These are phyloP conservation scores for Nissolia schottii DNA, from an alignment of 306 rosid species.

Conservation along the genomic window DNA sequence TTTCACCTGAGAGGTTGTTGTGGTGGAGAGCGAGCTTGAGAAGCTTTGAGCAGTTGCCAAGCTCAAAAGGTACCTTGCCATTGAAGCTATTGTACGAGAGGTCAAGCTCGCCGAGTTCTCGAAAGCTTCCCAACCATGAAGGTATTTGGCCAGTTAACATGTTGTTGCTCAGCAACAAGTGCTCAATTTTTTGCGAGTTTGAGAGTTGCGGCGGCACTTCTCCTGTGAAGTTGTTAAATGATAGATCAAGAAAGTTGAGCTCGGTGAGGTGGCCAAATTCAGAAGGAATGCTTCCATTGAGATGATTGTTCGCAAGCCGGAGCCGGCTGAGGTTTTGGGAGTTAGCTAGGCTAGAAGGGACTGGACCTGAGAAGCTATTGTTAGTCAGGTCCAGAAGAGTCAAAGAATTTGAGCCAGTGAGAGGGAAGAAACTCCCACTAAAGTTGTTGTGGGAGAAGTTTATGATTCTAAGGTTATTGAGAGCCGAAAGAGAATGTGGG, in stretches of 20 bases:
- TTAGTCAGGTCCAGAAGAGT: conserved; percentile 80
- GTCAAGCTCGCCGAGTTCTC: conserved; percentile 82
- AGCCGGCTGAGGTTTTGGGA: conserved; percentile 69
- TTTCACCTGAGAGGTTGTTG: conserved; percentile 70
- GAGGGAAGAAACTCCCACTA: conserved; percentile 69
- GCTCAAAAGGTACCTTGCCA: conserved; percentile 64
- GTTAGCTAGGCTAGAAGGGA: conserved; percentile 57
- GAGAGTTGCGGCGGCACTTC: conserved; percentile 53
- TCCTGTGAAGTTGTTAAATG: conserved; percentile 69
- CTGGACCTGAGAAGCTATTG: conserved; percentile 86
- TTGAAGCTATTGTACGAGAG: conserved; percentile 67
- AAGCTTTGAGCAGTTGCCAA: conserved; percentile 69
- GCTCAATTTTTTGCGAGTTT: conserved; percentile 56
- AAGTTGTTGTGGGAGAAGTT: conserved; percentile 81
- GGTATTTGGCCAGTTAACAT: conserved; percentile 53
- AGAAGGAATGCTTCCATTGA: conserved; percentile 58
- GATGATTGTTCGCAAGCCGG: conserved; percentile 70
- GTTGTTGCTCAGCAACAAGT: conserved; percentile 65
- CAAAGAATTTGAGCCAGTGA: conserved; percentile 59
- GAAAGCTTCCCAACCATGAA: conserved; percentile 61
- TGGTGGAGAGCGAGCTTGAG: conserved; percentile 72
- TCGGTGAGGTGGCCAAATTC: conserved; percentile 54
- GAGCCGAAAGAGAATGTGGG: conserved; percentile 59
- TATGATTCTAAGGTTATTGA: conserved; percentile 73
- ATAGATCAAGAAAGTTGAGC: conserved; percentile 80